Percentiles rank a stretch among this genome's conserved stretches.
phyloP scores from a whole-genome alignment of 805 yeast species.

The Wickerhamomyces bovis region DNA sequence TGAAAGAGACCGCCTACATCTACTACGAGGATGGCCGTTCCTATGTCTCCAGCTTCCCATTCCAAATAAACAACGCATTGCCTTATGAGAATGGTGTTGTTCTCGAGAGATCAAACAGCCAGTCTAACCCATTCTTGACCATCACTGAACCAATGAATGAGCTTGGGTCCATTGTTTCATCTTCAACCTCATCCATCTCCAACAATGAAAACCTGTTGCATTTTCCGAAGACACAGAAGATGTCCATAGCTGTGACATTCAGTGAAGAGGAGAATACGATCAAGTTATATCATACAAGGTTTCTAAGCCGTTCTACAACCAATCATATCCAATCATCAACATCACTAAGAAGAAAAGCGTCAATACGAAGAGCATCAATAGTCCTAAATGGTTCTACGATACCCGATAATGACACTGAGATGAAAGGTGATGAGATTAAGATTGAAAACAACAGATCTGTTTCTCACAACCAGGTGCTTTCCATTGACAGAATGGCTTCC shows the following conservation, averaged over 20 bases:
- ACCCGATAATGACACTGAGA: slow-evolving; percentile 1
- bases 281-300: slow-evolving; percentile 51
- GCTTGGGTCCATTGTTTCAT: slow-evolving; percentile 63
- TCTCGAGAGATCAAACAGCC: slow-evolving; percentile 40
- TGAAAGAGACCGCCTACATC: slow-evolving; percentile 54
- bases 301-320: slow-evolving; percentile 23
- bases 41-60: slow-evolving; percentile 63
- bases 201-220: slow-evolving; percentile 48
- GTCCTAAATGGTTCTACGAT: not conserved
- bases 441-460: slow-evolving; percentile 26
- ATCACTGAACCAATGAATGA: slow-evolving; percentile 71
- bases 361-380: slow-evolving; percentile 15
- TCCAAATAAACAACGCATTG: slow-evolving; percentile 52
- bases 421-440: slow-evolving; percentile 8
- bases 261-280: slow-evolving; percentile 40
- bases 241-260: slow-evolving; percentile 50
- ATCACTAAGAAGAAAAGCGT: slow-evolving; percentile 15
- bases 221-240: slow-evolving; percentile 41
- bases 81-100: slow-evolving; percentile 66
- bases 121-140: slow-evolving; percentile 42
- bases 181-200: slow-evolving; percentile 61
- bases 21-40: slow-evolving; percentile 56
- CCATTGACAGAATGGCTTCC: slow-evolving; percentile 41
- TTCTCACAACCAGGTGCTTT: slow-evolving; percentile 34
- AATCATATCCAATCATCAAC: not conserved